Evolutionary conservation across 73 alveolate genomes (phyloP).

Genomic region (Paramecium tetraurelia): DNA sequence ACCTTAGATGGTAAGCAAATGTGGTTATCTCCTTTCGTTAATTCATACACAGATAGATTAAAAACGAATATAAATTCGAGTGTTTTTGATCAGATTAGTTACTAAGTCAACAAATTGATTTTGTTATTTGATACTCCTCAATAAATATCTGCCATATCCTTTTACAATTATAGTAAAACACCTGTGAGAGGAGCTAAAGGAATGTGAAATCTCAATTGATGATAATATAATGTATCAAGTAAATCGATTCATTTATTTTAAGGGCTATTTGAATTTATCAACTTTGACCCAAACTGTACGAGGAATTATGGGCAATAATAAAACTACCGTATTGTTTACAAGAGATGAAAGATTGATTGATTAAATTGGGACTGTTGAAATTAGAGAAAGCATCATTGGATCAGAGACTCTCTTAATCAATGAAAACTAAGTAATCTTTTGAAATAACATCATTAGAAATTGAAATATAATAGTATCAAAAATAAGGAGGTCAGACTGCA

Average conservation of each 20-base stretch:
- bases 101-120: slow-evolving; percentile 59
- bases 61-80: slow-evolving; percentile 19
- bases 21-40: slow-evolving; percentile 89
- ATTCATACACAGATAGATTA: slow-evolving; percentile 64
- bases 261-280: slow-evolving; percentile 30
- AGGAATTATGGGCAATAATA: not conserved
- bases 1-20: slow-evolving; percentile 74
- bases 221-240: slow-evolving; percentile 76
- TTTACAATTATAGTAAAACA: slow-evolving; percentile 84
- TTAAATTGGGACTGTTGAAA: not conserved
- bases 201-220: slow-evolving; percentile 77
- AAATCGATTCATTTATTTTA: not conserved
- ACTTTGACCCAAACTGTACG: not conserved
- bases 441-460: not conserved
- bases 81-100: not conserved
- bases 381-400: slow-evolving; percentile 39
- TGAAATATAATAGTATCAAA: not conserved
- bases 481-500: not conserved
- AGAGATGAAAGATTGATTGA: slow-evolving; percentile 29
- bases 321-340: slow-evolving; percentile 14
- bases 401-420: not conserved
- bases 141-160: slow-evolving; percentile 65
- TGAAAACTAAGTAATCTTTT: not conserved
- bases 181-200: slow-evolving; percentile 85
- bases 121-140: slow-evolving; percentile 72